phyloP scores from a whole-genome alignment of 73 alveolate species.

The Paramecium primaurelia region DNA sequence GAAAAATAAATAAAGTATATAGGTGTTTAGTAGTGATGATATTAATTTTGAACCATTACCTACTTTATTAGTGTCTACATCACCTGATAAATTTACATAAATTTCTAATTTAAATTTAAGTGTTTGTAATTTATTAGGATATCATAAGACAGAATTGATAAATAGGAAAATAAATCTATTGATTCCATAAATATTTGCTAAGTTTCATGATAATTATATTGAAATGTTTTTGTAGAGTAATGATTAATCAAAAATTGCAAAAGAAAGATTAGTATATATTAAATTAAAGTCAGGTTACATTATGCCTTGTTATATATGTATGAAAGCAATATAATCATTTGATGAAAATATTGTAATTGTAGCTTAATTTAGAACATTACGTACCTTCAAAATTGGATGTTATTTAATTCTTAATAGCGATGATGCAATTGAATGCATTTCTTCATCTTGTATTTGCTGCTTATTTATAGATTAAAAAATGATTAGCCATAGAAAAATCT shows the following conservation, averaged over 20 bases:
- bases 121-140: constrained; percentile 36
- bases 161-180: constrained; percentile 2
- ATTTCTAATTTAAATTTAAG: constrained; percentile 37
- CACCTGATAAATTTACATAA: constrained; percentile 12
- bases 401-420: neutral
- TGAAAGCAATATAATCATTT: neutral
- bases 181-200: neutral
- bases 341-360: neutral
- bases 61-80: constrained; percentile 8
- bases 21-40: neutral
- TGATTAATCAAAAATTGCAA: neutral
- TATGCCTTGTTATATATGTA: neutral
- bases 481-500: neutral
- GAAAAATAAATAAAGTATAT: neutral
- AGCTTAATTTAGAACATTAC: neutral
- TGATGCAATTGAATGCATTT: neutral
- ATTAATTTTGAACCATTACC: constrained; percentile 38
- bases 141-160: constrained; percentile 31
- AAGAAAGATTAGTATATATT: neutral
- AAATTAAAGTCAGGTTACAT: neutral
- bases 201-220: neutral
- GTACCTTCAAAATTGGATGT: neutral
- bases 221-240: neutral
- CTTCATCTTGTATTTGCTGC: neutral
- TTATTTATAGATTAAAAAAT: neutral